Base-by-base conservation (phyloP, 768 basidiomycete species). In the Russula olivacea region DNA sequence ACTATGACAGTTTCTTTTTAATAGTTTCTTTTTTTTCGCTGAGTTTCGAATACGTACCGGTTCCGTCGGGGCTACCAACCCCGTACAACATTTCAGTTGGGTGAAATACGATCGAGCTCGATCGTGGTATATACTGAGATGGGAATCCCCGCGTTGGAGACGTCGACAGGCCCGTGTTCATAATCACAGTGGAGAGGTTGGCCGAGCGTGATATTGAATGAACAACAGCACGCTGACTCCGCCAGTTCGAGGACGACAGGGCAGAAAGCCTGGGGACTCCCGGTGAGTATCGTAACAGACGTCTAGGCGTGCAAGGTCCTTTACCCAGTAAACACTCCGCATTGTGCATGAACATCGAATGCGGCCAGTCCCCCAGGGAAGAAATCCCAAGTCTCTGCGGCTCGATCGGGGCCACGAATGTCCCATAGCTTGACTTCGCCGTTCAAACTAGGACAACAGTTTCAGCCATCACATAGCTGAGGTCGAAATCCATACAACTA, bases 341-440 rank as follows among this genome's bases (percentile, higher is more conserved):
- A 82, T 55, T 86, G 81, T 11, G 87, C 78, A 74, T 99, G 97
- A 1, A 91, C 86, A 66, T 97, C 93, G 68, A 98, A 89, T 1
- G 87, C 82, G 11, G 91, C 84, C 52, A 98, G 77, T 11, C 94
- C 93, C 34, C 84, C 75, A 2, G 83, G 81, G 66, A 88, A 83
- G 25, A 84, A 72, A 43, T 87, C 80, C 80, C 89, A 85, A 43
- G 82, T 80, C 54, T 83, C 78, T 14, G 83, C 71, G 6, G 91
- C 80, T 34, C 73, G 74, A 49, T 88, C 83, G 2, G 77, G 71
- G 5, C 82, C 80, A 59, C 97, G 86, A 34, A 90, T 76, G 74
- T 99, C 97, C 88, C 94, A 98, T 10, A 98, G 74, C 69, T 89
- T 89, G 47, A 97, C 88, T 69, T 91, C 86, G 0, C 97, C 97